phyloP scores from a whole-genome alignment of 2,329 filamentous ascomycete genomes.

The Rutstroemia sp. region DNA sequence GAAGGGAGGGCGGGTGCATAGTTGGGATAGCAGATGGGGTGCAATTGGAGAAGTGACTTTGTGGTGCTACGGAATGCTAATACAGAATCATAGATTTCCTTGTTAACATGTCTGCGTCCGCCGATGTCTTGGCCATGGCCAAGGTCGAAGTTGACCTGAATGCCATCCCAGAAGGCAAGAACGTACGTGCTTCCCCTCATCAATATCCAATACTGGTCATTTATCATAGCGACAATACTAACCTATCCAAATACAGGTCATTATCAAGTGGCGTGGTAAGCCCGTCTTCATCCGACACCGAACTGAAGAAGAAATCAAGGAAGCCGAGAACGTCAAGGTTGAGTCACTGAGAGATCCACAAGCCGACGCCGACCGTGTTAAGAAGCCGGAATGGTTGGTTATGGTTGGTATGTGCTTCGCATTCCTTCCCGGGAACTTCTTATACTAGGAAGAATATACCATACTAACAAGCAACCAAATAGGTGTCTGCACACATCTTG shows the following conservation, averaged over 20 bases:
- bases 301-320: slow-evolving; percentile 84
- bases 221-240: background rate
- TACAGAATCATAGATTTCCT: slow-evolving; percentile 72
- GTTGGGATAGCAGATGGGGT: slow-evolving; percentile 1
- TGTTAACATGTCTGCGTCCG: slow-evolving; percentile 99
- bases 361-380: slow-evolving; percentile 82
- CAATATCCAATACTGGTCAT: background rate
- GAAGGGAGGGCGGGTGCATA: background rate
- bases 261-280: slow-evolving; percentile 99
- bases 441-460: slow-evolving; percentile 15
- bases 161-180: slow-evolving; percentile 97
- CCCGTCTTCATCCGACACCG: slow-evolving; percentile 99
- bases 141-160: slow-evolving; percentile 97
- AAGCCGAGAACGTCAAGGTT: slow-evolving; percentile 85
- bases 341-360: slow-evolving; percentile 84
- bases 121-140: slow-evolving; percentile 96
- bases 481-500: slow-evolving; percentile 98
- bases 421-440: background rate
- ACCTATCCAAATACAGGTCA: slow-evolving; percentile 51
- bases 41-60: slow-evolving; percentile 14
- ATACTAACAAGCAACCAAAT: slow-evolving; percentile 15
- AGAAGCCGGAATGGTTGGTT: slow-evolving; percentile 98
- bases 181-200: slow-evolving; percentile 60
- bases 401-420: slow-evolving; percentile 71
- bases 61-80: slow-evolving; percentile 5